A percentile compares a stretch with the other conserved stretches of the same genome.
phyloP scores from a whole-genome alignment of 805 yeast species.

The Barnettozyma sp. region DNA sequence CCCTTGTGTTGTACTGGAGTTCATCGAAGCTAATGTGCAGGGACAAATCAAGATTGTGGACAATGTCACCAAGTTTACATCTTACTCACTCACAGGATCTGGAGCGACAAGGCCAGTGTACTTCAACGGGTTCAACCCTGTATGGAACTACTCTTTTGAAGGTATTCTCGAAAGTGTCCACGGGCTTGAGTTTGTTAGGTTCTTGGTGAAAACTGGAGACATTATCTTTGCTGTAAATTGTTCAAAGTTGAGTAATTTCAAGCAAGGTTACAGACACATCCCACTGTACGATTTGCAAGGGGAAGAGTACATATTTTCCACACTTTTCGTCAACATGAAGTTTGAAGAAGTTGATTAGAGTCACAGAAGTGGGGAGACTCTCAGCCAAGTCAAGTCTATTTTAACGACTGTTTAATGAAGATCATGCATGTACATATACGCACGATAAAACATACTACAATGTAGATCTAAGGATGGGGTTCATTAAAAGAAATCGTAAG shows the following conservation, averaged over 20 bases:
- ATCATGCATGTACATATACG: too few species aligned
- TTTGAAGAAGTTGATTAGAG: conserved; percentile 11
- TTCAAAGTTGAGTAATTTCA: conserved; percentile 53
- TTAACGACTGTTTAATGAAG: conserved; percentile 1
- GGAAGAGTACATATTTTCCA: conserved; percentile 62
- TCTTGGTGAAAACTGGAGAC: conserved; percentile 42
- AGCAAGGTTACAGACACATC: conserved; percentile 75
- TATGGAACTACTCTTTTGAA: conserved; percentile 59
- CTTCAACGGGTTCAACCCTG: conserved; percentile 83
- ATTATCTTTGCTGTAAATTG: conserved; percentile 51
- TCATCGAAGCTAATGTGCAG: conserved; percentile 39
- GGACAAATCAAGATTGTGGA: conserved; percentile 12
- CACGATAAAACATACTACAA: too few species aligned
- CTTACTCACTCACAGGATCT: conserved; percentile 1
- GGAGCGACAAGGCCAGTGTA: conserved; percentile 30
- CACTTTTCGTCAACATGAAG: conserved; percentile 37
- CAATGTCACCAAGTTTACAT: conserved; percentile 5
- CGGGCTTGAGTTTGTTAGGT: conserved; percentile 50
- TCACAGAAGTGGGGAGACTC: too few species aligned
- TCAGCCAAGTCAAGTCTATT: too few species aligned
- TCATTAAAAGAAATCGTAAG: neutral
- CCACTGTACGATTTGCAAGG: conserved; percentile 75
- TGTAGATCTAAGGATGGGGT: too few species aligned
- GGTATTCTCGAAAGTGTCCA: conserved; percentile 33
- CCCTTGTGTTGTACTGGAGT: conserved; percentile 57